These are phyloP conservation scores for Aspergillus transmontanensis DNA, from an alignment of 2,329 filamentous ascomycete species.

Conservation along the genomic window DNA sequence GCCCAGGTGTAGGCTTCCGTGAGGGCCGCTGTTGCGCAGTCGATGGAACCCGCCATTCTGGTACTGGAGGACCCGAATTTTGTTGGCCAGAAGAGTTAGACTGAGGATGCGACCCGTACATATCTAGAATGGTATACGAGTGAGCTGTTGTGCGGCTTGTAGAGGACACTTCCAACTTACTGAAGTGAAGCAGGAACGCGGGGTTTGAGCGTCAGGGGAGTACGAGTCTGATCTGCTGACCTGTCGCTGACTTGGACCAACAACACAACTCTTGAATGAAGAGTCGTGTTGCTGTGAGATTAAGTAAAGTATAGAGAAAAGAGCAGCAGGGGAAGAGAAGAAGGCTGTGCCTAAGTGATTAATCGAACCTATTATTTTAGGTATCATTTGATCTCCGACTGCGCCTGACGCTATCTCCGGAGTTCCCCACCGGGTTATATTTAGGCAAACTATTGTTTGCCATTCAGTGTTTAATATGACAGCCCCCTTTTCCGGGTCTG, in stretches of 20 bases:
- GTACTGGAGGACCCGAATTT: slow-evolving; percentile 30
- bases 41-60: slow-evolving; percentile 42
- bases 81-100: slow-evolving; percentile 28
- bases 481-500: slow-evolving; percentile 14
- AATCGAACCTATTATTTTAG: not conserved
- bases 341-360: slow-evolving; percentile 3
- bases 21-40: slow-evolving; percentile 24
- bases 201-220: not conserved
- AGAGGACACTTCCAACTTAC: slow-evolving; percentile 6
- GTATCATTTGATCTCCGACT: slow-evolving; percentile 2
- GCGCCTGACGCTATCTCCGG: slow-evolving; percentile 1
- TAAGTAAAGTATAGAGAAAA: not conserved
- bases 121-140: slow-evolving; percentile 19
- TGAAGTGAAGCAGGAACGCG: slow-evolving; percentile 1
- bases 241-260: not conserved
- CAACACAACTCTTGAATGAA: not conserved
- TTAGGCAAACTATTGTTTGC: not conserved
- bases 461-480: not conserved
- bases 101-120: slow-evolving; percentile 38
- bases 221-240: not conserved
- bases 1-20: slow-evolving; percentile 20
- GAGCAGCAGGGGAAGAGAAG: not conserved
- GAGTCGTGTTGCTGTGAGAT: not conserved
- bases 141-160: not conserved
- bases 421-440: not conserved